Percentiles rank a stretch among this genome's conserved stretches.
Evolutionary conservation across 768 basidiomycete species (phyloP).

Genomic region (Trametes meyenii): DNA sequence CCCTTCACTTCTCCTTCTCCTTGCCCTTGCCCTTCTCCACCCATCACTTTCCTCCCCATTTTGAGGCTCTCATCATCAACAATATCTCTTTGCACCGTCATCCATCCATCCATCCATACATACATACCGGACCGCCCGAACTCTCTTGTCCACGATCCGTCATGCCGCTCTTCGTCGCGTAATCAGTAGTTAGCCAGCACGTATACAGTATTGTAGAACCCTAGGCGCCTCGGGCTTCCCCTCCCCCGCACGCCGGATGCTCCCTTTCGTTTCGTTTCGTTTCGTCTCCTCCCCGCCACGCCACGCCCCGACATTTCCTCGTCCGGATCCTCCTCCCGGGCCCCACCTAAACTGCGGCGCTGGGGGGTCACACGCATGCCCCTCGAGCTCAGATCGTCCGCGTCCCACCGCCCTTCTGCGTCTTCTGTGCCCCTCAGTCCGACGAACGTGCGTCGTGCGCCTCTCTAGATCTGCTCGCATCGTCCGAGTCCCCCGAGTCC

Average conservation of each 20-base stretch:
- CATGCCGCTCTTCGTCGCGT: conserved; percentile 4
- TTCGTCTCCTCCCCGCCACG: not conserved
- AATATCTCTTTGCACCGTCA: not conserved
- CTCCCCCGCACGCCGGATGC: conserved; percentile 5
- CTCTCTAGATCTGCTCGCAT: too few relatives aligned
- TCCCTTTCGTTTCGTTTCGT: not conserved
- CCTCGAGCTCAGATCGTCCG: not conserved
- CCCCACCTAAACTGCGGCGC: not conserved
- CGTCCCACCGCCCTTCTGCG: not conserved
- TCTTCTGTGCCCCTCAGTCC: not conserved
- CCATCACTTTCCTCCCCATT: too few relatives aligned
- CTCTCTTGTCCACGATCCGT: conserved; percentile 11
- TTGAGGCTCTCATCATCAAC: not conserved
- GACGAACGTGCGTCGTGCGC: conserved; percentile 2
- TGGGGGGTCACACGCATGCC: too few relatives aligned
- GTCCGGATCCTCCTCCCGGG: not conserved
- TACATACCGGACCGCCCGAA: conserved; percentile 5
- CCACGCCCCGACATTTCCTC: conserved; percentile 12
- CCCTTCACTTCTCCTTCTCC: not conserved
- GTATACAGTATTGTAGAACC: conserved; percentile 18
- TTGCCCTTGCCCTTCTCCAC: too few relatives aligned
- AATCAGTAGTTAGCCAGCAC: not conserved
- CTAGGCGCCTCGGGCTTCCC: too few relatives aligned
- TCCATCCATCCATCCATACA: not conserved
- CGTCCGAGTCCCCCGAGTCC: too few relatives aligned